A percentile compares a stretch with the other conserved stretches of the same genome.
Conservation (phyloP, 805 yeast genomes). For the Debaryomyces maramus region DNA sequence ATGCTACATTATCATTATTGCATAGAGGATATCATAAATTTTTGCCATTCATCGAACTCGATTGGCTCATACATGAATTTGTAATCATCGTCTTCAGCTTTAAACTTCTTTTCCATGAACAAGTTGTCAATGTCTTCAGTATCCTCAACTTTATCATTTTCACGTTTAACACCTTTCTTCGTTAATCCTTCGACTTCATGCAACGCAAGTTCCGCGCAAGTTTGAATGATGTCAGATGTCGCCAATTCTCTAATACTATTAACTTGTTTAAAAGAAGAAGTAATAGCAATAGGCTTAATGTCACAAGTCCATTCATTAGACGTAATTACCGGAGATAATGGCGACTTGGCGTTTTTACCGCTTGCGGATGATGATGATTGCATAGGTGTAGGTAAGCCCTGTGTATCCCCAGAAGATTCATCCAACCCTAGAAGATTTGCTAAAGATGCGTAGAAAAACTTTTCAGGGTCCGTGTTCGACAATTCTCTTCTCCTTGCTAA, state of each 20-base stretch:
- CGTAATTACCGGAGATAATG: slow-evolving; percentile 36
- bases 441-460: slow-evolving; percentile 51
- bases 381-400: slow-evolving; percentile 15
- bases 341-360: slow-evolving; percentile 22
- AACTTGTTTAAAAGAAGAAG: slow-evolving; percentile 48
- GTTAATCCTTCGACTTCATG: slow-evolving; percentile 5
- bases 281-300: slow-evolving; percentile 45
- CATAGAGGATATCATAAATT: slow-evolving; percentile 20
- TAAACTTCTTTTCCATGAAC: slow-evolving; percentile 37
- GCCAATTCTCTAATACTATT: slow-evolving; percentile 36
- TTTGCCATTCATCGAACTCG: slow-evolving; percentile 37
- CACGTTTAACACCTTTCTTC: slow-evolving; percentile 20
- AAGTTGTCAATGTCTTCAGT: slow-evolving; percentile 36
- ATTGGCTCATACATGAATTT: slow-evolving; percentile 30
- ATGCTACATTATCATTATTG: slow-evolving; percentile 9
- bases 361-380: slow-evolving; percentile 12
- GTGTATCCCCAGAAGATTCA: slow-evolving; percentile 20
- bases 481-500: slow-evolving; percentile 48
- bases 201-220: slow-evolving; percentile 18
- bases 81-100: slow-evolving; percentile 19
- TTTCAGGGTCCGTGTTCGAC: slow-evolving; percentile 45
- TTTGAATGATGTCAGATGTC: slow-evolving; percentile 23
- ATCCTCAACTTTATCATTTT: slow-evolving; percentile 21
- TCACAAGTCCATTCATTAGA: slow-evolving; percentile 43
- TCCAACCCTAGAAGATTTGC: slow-evolving; percentile 50